These are phyloP conservation scores for Gnaphalium uliginosum DNA, from an alignment of 129 eudicot species.

Conservation along the genomic window DNA sequence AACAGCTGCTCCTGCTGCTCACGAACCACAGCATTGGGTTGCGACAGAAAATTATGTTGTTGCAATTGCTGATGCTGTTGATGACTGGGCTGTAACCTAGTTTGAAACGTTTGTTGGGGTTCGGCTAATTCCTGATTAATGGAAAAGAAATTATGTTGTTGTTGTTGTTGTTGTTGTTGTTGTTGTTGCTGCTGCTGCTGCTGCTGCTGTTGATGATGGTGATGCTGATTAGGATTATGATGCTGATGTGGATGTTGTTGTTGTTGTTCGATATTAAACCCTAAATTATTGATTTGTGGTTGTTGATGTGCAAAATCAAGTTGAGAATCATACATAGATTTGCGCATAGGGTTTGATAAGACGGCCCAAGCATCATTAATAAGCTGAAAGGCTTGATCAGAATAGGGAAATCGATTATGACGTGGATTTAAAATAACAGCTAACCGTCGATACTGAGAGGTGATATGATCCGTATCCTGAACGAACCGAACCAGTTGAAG, in stretches of 20 bases:
- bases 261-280: conserved; percentile 39
- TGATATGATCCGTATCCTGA: conserved; percentile 59
- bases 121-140: conserved; percentile 32
- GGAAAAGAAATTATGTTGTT: conserved; percentile 38
- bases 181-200: conserved; percentile 32
- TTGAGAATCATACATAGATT: conserved; percentile 62
- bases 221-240: conserved; percentile 31
- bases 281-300: conserved; percentile 32
- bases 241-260: conserved; percentile 34
- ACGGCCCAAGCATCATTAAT: conserved; percentile 77
- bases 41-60: conserved; percentile 36
- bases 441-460: conserved; percentile 62
- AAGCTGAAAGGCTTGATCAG: conserved; percentile 73
- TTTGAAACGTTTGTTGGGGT: conserved; percentile 16
- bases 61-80: conserved; percentile 34
- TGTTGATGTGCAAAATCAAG: conserved; percentile 34
- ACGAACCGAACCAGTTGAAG: conserved; percentile 64
- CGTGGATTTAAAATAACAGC: conserved; percentile 46
- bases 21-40: neutral
- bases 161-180: conserved; percentile 24
- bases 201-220: conserved; percentile 23
- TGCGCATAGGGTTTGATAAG: conserved; percentile 62
- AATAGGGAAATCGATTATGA: conserved; percentile 43
- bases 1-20: neutral
- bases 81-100: conserved; percentile 33